Conservation (phyloP, 768 basidiomycete species). For the Lactifluus pinguis region DNA sequence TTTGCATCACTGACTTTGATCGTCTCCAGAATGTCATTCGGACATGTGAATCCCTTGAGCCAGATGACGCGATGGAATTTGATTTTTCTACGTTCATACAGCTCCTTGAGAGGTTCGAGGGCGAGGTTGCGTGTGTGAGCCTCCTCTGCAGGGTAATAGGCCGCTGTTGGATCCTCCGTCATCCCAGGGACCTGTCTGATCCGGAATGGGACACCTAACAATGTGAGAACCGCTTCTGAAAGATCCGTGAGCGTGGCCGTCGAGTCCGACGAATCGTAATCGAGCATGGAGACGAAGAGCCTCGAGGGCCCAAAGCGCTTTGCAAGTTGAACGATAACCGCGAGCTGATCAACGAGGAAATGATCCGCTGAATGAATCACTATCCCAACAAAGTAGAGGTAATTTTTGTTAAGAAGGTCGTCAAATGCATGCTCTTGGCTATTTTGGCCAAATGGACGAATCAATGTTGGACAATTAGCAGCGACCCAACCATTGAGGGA, state of each 20-base stretch:
- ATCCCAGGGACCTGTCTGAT: slow-evolving; percentile 88
- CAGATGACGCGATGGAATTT: slow-evolving; percentile 88
- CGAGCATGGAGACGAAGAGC: slow-evolving; percentile 96
- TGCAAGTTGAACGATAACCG: slow-evolving; percentile 94
- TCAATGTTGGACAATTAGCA: slow-evolving; percentile 85
- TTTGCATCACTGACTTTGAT: slow-evolving; percentile 85
- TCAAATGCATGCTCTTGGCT: slow-evolving; percentile 80
- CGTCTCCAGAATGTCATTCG: slow-evolving; percentile 94
- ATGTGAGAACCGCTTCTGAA: slow-evolving; percentile 88
- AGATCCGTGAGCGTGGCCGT: slow-evolving; percentile 92
- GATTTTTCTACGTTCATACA: slow-evolving; percentile 66
- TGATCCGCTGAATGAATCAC: slow-evolving; percentile 98
- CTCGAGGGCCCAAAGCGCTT: slow-evolving; percentile 82
- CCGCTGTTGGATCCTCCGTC: slow-evolving; percentile 79
- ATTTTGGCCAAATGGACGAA: slow-evolving; percentile 92
- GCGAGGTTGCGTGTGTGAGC: slow-evolving; percentile 90
- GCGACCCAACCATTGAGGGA: slow-evolving; percentile 98
- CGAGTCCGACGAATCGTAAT: slow-evolving; percentile 92
- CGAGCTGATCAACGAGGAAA: slow-evolving; percentile 96
- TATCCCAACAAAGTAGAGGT: slow-evolving; percentile 90
- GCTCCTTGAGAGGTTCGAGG: slow-evolving; percentile 81
- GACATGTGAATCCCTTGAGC: slow-evolving; percentile 98
- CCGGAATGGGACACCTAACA: slow-evolving; percentile 88
- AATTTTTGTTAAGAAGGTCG: slow-evolving; percentile 74
- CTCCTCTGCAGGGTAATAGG: slow-evolving; percentile 95